A percentile compares a stretch with the other conserved stretches of the same genome.
phyloP scores from a whole-genome alignment of 2,329 filamentous ascomycete genomes.

The Epichloe elymi region DNA sequence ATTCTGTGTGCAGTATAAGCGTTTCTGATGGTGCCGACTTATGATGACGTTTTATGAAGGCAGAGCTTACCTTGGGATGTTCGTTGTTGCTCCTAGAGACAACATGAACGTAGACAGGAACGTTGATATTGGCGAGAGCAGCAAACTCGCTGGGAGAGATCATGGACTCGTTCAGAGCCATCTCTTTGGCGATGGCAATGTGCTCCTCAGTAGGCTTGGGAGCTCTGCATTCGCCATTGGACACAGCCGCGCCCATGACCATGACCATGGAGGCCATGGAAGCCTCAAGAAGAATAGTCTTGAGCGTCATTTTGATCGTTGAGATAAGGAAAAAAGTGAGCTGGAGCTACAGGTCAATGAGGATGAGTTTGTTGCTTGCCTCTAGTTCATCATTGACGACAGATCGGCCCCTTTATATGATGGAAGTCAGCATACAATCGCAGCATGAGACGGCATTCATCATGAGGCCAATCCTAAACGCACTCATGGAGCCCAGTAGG shows the following conservation, averaged over 20 bases:
- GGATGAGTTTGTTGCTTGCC: not conserved
- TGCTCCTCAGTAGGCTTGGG: slow-evolving; percentile 1
- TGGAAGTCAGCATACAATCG: not conserved
- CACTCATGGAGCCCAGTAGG: not conserved
- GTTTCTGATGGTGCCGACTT: not conserved
- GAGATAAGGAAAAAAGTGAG: not conserved
- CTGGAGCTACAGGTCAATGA: not conserved
- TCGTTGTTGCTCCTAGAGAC: not conserved
- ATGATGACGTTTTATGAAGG: not conserved
- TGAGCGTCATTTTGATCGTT: not conserved
- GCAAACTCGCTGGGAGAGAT: not conserved
- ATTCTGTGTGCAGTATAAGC: not conserved
- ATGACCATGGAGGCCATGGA: not conserved
- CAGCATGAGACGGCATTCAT: not conserved
- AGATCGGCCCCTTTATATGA: not conserved
- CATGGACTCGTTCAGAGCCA: not conserved
- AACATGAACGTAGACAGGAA: slow-evolving; percentile 2
- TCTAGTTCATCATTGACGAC: not conserved
- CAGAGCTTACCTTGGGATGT: not conserved
- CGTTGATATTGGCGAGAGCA: not conserved
- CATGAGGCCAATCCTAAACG: not conserved
- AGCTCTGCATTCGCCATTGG: not conserved
- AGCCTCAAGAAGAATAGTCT: not conserved
- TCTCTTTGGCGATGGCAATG: not conserved
- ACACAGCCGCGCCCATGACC: not conserved